A percentile compares a stretch with the other conserved stretches of the same genome.
phyloP scores from a whole-genome alignment of 2,329 filamentous ascomycete genomes.

The Aureobasidium subglaciale region DNA sequence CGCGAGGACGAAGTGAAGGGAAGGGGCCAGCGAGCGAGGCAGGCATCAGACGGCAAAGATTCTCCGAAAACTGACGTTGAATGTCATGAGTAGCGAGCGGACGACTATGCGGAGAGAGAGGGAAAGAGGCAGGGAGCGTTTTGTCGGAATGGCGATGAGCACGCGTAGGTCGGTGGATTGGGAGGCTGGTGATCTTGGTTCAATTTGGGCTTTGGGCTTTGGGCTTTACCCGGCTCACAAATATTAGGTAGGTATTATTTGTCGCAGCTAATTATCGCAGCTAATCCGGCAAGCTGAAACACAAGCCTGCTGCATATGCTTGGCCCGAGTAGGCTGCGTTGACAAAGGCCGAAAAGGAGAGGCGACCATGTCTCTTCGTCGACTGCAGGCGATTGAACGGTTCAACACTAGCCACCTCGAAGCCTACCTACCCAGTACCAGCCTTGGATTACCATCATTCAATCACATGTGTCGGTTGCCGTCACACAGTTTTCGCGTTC shows the following conservation, averaged over 20 bases:
- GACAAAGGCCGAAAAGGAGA: too few relatives aligned
- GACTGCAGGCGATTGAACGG: background rate
- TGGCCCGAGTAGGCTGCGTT: background rate
- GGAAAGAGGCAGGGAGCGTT: slow-evolving; percentile 9
- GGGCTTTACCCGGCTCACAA: too few relatives aligned
- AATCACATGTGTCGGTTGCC: background rate
- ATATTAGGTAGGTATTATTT: slow-evolving; percentile 5
- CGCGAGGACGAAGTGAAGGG: background rate
- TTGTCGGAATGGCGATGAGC: slow-evolving; percentile 12
- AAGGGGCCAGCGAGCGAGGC: background rate
- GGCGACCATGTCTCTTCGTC: background rate
- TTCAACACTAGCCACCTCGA: slow-evolving; percentile 1
- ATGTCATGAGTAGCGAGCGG: slow-evolving; percentile 11
- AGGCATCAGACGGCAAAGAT: slow-evolving; percentile 7
- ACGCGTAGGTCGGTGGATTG: slow-evolving; percentile 10
- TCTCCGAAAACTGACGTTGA: background rate
- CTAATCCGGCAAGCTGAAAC: slow-evolving; percentile 5
- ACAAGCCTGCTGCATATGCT: background rate
- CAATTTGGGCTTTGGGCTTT: slow-evolving; percentile 5
- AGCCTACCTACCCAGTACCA: background rate
- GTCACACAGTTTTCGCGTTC: background rate
- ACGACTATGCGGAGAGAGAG: background rate
- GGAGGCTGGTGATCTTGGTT: slow-evolving; percentile 10
- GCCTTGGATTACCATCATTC: background rate
- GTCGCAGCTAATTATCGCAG: too few relatives aligned